Evolutionary conservation across 768 basidiomycete species (phyloP).

Genomic region (Daedaleopsis nitida): DNA sequence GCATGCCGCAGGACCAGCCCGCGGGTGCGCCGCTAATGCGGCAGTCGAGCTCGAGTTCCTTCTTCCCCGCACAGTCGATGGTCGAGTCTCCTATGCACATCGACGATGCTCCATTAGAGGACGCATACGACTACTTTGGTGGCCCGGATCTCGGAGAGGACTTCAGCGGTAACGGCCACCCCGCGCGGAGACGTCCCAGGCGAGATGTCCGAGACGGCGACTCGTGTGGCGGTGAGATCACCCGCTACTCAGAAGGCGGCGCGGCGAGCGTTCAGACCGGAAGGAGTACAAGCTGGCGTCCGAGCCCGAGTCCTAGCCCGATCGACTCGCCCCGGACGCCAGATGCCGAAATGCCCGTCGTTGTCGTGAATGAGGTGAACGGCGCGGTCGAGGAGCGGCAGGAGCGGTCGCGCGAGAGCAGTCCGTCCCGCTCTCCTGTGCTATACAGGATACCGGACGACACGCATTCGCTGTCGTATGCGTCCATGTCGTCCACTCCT

Average conservation of each 20-base stretch:
- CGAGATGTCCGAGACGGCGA: conserved; percentile 20
- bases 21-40: conserved; percentile 10
- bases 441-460: neutral
- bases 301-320: conserved; percentile 6
- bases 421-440: conserved; percentile 11
- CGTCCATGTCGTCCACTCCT: conserved; percentile 7
- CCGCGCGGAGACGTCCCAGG: conserved; percentile 8
- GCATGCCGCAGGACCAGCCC: conserved; percentile 14
- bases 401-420: conserved; percentile 32
- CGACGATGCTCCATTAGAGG: conserved; percentile 40
- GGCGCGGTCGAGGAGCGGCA: conserved; percentile 33
- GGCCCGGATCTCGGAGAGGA: conserved; percentile 60
- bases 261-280: conserved; percentile 27
- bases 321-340: conserved; percentile 7
- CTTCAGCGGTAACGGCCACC: conserved; percentile 27
- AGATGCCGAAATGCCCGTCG: conserved; percentile 27
- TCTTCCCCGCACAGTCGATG: conserved; percentile 16
- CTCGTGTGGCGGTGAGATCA: conserved; percentile 9
- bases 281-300: conserved; percentile 23
- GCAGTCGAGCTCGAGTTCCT: conserved; percentile 24
- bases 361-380: conserved; percentile 38
- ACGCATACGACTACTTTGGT: conserved; percentile 61
- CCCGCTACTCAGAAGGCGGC: conserved; percentile 27
- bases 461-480: conserved; percentile 4
- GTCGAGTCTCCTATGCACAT: conserved; percentile 25